Evolutionary conservation across 768 basidiomycete genomes (phyloP).

Genomic region (Macrolepiota albuminosa): DNA sequence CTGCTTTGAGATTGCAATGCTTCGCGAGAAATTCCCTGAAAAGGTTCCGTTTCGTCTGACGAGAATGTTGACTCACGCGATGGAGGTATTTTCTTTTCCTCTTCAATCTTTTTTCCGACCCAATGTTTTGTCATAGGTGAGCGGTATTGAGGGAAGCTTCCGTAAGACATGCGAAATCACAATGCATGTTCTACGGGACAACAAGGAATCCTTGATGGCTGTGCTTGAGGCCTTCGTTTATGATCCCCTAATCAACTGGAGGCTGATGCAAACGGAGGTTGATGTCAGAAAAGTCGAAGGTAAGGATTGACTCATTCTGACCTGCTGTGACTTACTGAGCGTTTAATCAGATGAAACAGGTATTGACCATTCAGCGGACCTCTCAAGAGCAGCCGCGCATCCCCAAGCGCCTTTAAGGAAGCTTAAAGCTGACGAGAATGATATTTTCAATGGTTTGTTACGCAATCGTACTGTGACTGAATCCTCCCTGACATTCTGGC

Average conservation of each 20-base stretch:
- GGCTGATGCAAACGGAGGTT: slow-evolving; percentile 81
- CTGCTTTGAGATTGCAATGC: slow-evolving; percentile 98
- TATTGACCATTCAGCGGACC: slow-evolving; percentile 54
- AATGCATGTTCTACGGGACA: slow-evolving; percentile 95
- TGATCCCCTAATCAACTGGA: slow-evolving; percentile 97
- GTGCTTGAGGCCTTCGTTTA: slow-evolving; percentile 98
- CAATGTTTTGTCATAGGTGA: slow-evolving; percentile 54
- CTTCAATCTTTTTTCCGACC: not conserved
- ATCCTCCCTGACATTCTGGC: not conserved
- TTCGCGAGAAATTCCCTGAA: slow-evolving; percentile 98
- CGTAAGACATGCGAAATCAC: slow-evolving; percentile 93
- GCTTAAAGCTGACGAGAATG: slow-evolving; percentile 87
- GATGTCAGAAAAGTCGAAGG: slow-evolving; percentile 70
- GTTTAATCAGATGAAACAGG: slow-evolving; percentile 36
- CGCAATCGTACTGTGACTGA: not conserved
- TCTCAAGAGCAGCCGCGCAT: slow-evolving; percentile 63
- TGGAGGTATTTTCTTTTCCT: slow-evolving; percentile 65
- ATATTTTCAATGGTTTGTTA: slow-evolving; percentile 80
- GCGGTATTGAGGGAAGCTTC: slow-evolving; percentile 97
- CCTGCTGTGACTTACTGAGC: not conserved
- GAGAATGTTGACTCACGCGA: slow-evolving; percentile 96
- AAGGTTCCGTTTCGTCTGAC: slow-evolving; percentile 98
- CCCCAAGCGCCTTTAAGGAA: slow-evolving; percentile 79
- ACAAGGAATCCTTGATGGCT: slow-evolving; percentile 99
- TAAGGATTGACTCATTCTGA: slow-evolving; percentile 20